Percentiles rank a stretch among this genome's conserved stretches.
These are phyloP conservation scores for Penium margaritaceum DNA, from an alignment of 139 green algal genomes.

Conservation along the genomic window DNA sequence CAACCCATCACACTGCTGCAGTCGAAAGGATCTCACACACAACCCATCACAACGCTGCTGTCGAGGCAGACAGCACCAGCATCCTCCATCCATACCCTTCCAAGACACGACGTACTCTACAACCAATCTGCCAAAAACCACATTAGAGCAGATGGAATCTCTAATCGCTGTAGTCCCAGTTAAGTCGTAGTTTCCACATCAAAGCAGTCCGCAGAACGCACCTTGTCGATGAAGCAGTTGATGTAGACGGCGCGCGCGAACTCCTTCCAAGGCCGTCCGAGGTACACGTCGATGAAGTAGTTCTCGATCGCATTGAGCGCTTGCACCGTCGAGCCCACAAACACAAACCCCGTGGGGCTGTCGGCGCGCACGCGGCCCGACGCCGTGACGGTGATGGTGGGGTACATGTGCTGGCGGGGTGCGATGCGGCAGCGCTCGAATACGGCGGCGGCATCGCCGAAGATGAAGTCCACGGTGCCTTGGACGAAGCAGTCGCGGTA, in stretches of 20 bases:
- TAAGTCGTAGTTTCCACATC: too few species aligned
- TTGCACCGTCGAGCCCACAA: not conserved
- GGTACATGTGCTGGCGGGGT: not conserved
- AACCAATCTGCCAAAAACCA: too few species aligned
- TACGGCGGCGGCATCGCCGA: slow-evolving; percentile 5
- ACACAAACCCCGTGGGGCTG: not conserved
- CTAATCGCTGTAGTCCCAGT: too few species aligned
- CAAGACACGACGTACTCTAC: too few species aligned
- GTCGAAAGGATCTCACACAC: too few species aligned
- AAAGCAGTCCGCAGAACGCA: too few species aligned
- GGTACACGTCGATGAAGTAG: not conserved
- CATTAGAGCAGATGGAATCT: too few species aligned
- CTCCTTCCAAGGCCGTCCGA: slow-evolving; percentile 13
- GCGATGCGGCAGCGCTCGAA: not conserved
- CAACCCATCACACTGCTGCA: too few species aligned
- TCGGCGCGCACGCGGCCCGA: not conserved
- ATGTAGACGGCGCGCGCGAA: not conserved
- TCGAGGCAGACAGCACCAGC: too few species aligned
- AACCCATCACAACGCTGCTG: too few species aligned
- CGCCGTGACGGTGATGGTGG: not conserved
- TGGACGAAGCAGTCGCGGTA: slow-evolving; percentile 16
- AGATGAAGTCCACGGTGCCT: slow-evolving; percentile 30
- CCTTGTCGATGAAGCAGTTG: slow-evolving; percentile 2
- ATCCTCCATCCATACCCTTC: too few species aligned
- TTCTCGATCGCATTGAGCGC: not conserved